Conservation (phyloP, 1,284 basidiomycete genomes). For the Ustilago esculenta region DNA sequence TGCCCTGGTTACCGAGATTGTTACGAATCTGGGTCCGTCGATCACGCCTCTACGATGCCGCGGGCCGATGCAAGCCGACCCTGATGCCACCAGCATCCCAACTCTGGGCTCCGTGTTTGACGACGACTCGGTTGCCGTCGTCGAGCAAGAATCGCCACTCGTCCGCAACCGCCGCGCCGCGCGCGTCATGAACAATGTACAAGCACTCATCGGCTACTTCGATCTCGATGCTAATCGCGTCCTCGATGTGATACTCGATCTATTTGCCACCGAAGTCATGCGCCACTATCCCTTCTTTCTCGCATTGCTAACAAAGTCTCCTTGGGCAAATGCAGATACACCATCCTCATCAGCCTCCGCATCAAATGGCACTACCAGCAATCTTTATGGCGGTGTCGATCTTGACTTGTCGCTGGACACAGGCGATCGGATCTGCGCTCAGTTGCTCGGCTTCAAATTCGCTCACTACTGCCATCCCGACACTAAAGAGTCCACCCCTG, state of each 20-base stretch:
- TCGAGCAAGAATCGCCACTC: conserved; percentile 47
- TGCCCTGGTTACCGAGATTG: conserved; percentile 85
- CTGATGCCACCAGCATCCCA: not conserved
- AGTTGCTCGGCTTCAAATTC: conserved; percentile 96
- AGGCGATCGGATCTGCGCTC: conserved; percentile 75
- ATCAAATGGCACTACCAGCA: not conserved
- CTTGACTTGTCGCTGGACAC: conserved; percentile 62
- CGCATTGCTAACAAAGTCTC: conserved; percentile 81
- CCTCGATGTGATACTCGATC: conserved; percentile 90
- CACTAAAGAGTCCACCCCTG: conserved; percentile 72
- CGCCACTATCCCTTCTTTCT: conserved; percentile 93
- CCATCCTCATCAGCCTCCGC: conserved; percentile 2
- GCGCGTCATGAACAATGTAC: conserved; percentile 61
- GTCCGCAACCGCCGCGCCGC: conserved; percentile 57
- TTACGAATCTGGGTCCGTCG: conserved; percentile 79
- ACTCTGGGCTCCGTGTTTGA: conserved; percentile 7
- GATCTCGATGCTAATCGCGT: conserved; percentile 94
- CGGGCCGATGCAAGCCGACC: conserved; percentile 7
- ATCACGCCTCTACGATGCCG: conserved; percentile 71
- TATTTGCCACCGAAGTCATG: conserved; percentile 82
- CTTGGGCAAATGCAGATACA: conserved; percentile 72
- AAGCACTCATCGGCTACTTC: conserved; percentile 75
- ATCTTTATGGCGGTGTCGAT: conserved; percentile 21
- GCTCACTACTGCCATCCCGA: conserved; percentile 77
- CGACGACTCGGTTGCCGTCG: conserved; percentile 25